Evolutionary conservation across 1,284 basidiomycete species (phyloP), one percentile per base, ranked within the genome.

Genomic region (Apiotrichum mycotoxinovorans): DNA sequence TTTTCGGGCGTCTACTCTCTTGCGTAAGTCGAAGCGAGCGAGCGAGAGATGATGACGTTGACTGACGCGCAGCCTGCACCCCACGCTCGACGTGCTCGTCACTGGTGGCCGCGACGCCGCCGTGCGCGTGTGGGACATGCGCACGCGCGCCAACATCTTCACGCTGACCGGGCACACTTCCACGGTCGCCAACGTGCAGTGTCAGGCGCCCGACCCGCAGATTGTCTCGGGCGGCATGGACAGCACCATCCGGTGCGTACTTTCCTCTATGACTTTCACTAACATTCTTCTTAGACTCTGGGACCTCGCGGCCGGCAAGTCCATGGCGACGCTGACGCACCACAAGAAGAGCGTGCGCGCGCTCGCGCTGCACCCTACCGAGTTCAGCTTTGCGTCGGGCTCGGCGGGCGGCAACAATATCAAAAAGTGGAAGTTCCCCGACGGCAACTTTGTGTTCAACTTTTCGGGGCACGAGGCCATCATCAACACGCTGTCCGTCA

Each of bases 351-450:
- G 89, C 15, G 93, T 99, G 2, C 86, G 95, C 55, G 86, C 94
- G 0, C 81, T 99, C 46, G 89, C 94, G 1, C 85, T 98, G 52
- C 93, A 97, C 72, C 95, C 95, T 1, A 91, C 89, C 11, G 94
- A 98, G 71, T 98, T 92, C 79, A 88, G 87, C 40, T 99, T 99
- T 69, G 95, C 92, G 8, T 89, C 89, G 1, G 95, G 90, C 42
- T 93, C 90, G 10, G 88, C 94, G 0, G 95, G 95, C 15, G 93
- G 92, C 0, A 96, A 96, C 80, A 98, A 98, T 76, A 96, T 98
- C 80, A 99, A 99, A 77, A 97, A 97, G 74, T 99, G 95, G 95
- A 94, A 95, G 70, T 98, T 91, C 69, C 95, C 95, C 14, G 92
- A 98, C 63, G 96, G 96, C 41, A 80, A 84, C 1, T 95, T 98